These are phyloP conservation scores for Fusarium humuli DNA, from an alignment of 2,329 filamentous ascomycete species.

Conservation along the genomic window DNA sequence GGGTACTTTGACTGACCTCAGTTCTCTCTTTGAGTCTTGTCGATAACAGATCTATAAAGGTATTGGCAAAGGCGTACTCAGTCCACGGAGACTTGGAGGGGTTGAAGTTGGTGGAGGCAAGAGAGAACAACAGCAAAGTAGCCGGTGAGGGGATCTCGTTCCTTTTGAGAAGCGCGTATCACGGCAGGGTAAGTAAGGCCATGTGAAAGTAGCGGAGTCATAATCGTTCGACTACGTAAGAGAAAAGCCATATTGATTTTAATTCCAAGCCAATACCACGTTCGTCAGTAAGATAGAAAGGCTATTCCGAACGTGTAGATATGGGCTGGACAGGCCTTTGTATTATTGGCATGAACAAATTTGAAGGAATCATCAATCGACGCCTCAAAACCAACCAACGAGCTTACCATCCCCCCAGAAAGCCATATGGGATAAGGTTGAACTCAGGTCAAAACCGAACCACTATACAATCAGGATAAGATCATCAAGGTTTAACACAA, in stretches of 20 bases:
- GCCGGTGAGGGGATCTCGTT: accelerated
- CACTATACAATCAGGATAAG: neutral
- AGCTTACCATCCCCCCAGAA: neutral
- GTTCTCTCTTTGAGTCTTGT: neutral
- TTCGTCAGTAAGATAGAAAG: neutral
- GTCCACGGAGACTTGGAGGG: neutral
- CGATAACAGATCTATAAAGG: neutral
- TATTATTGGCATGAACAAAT: neutral
- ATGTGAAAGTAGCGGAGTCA: neutral
- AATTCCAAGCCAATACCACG: neutral
- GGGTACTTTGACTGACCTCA: neutral
- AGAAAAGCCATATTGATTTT: neutral
- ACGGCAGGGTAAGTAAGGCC: neutral
- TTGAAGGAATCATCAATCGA: neutral
- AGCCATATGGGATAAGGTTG: neutral
- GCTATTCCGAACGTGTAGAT: neutral
- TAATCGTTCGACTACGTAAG: neutral
- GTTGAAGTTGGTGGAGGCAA: neutral
- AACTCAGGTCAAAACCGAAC: neutral
- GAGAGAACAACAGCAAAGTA: accelerated
- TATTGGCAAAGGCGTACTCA: neutral
- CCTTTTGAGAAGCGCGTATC: neutral
- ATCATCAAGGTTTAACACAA: neutral
- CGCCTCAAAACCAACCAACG: neutral
- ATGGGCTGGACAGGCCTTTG: accelerated